Base-by-base conservation (phyloP, 352 stramenopile species). In the Pythium phragmitis region DNA sequence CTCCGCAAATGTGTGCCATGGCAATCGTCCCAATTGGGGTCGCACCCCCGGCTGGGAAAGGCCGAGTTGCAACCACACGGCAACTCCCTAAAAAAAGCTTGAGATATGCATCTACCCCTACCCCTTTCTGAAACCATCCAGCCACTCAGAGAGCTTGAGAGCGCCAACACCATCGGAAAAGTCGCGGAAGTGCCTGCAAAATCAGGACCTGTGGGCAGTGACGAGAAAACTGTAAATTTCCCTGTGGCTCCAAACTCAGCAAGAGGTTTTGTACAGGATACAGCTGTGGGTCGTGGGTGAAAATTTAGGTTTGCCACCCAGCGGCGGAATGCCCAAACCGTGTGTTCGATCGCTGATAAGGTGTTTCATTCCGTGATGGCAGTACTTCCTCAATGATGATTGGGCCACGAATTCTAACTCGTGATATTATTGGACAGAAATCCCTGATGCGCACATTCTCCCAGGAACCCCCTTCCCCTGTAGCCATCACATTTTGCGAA, bases 121-220 rank as follows among this genome's bases (percentile, higher is more conserved):
- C 14, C 48, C 36, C 23, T 5, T 30, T 17, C 36, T 3, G 36
- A 64, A 64, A 56, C 46, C 26, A 34, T 52, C 46, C 57, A 64
- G 57, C 57, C 57, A 64, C 45, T 64, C 36, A 64, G 34, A 21
- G 42, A 49, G 46, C 34, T 39, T 46, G 57, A 51, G 3, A 41
- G 46, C 33, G 39, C 57, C 57, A 64, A 57, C 57, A 64, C 57
- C 57, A 64, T 39, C 48, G 57, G 57, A 64, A 64, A 56, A 64
- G n/a, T 57, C 57, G 17, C 46, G 48, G 57, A 64, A 55, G 39
- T 33, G 19, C n/a, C n/a, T 37, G 16, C n/a, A 30, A 7, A 42
- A 13, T 34, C 45, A 47, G 55, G 43, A 30, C 21, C 39, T n/a
- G 16, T 33, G n/a, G 34, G 53, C 54, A 2, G 28, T 28, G n/a